phyloP scores from a whole-genome alignment of 2,329 filamentous ascomycete genomes.

The Cercospora sojina region DNA sequence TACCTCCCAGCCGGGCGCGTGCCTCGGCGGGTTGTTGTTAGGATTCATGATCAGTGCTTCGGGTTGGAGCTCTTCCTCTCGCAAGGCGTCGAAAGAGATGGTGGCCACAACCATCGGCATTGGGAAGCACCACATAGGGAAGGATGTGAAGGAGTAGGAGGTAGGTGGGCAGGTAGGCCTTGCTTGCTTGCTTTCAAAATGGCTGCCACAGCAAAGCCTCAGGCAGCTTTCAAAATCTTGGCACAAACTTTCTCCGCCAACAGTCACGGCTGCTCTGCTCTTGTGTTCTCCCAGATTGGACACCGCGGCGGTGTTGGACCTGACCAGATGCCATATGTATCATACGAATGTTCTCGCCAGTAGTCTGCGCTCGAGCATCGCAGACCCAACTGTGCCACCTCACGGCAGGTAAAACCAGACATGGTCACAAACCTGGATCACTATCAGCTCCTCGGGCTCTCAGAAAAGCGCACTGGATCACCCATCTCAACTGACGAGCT shows the following conservation, averaged over 20 bases:
- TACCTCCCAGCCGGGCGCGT: neutral
- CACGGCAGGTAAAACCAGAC: neutral
- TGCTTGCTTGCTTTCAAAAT: too few relatives aligned
- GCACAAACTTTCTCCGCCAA: neutral
- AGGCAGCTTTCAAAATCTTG: neutral
- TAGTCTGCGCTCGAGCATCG: neutral
- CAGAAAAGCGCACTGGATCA: constrained; percentile 23
- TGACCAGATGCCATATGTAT: neutral
- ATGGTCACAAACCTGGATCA: constrained; percentile 21
- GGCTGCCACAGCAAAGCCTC: neutral
- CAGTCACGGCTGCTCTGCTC: neutral
- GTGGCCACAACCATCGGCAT: neutral
- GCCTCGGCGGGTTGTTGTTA: neutral
- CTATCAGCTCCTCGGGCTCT: constrained; percentile 36
- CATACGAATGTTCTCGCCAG: neutral
- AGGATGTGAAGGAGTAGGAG: neutral
- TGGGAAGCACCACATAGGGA: neutral
- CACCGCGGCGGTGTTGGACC: neutral
- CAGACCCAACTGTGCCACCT: neutral
- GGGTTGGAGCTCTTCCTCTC: neutral
- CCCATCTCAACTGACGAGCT: constrained; percentile 40
- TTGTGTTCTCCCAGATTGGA: neutral
- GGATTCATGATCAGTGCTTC: neutral
- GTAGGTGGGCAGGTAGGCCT: too few relatives aligned
- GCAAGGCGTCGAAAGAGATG: neutral